Evolutionary conservation across 257 asterid species (phyloP).

Genomic region (Plantago major): DNA sequence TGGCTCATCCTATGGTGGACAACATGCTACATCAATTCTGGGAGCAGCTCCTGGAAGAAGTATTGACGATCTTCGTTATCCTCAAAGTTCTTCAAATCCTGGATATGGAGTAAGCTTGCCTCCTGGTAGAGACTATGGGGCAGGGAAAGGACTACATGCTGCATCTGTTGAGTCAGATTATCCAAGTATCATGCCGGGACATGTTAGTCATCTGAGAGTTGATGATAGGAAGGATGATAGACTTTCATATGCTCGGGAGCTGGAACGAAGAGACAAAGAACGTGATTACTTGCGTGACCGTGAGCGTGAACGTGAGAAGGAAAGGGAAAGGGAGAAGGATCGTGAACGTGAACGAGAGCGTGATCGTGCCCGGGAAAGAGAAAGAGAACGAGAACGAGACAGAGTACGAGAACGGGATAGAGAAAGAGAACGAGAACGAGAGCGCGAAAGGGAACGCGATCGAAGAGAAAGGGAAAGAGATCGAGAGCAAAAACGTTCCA

Average conservation of each 20-base stretch:
- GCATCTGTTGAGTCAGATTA: conserved; percentile 53
- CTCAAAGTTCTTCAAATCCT: conserved; percentile 71
- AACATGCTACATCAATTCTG: conserved; percentile 74
- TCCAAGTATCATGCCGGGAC: conserved; percentile 49
- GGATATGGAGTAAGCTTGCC: conserved; percentile 99
- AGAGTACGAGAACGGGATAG: conserved; percentile 46
- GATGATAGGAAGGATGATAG: conserved; percentile 70
- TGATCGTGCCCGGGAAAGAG: conserved; percentile 48
- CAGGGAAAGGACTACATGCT: conserved; percentile 78
- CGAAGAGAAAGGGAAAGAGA: conserved; percentile 71
- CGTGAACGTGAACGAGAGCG: conserved; percentile 55
- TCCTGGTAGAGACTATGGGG: conserved; percentile 96
- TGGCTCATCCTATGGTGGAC: conserved; percentile 67
- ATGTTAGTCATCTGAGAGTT: conserved; percentile 49
- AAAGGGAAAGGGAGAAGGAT: conserved; percentile 54
- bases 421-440: conserved; percentile 40
- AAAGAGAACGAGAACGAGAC: conserved; percentile 47
- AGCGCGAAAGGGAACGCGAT: conserved; percentile 46
- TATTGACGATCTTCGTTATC: conserved; percentile 60
- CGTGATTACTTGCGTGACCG: conserved; percentile 63
- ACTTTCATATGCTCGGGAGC: conserved; percentile 54
- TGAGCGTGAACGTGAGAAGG: conserved; percentile 75
- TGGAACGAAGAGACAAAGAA: conserved; percentile 73
- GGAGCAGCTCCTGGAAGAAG: conserved; percentile 84
- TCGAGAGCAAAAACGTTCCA: conserved; percentile 58